These are phyloP conservation scores for Arxiozyma slooffiae DNA, from an alignment of 1,139 yeast species.

Conservation along the genomic window DNA sequence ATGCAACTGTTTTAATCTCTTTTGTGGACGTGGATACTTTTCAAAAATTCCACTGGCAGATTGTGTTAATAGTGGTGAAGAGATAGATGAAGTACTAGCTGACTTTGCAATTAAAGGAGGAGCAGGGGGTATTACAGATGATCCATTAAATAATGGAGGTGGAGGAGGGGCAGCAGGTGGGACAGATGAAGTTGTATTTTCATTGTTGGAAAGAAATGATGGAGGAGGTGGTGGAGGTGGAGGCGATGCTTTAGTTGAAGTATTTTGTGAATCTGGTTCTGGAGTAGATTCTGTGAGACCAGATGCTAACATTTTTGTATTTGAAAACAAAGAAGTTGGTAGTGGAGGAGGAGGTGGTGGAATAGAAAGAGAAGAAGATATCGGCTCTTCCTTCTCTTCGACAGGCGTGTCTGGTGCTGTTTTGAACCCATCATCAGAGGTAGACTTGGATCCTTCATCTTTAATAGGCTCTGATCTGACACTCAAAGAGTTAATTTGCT, in stretches of 20 bases:
- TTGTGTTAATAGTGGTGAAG: conserved; percentile 32
- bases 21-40: conserved; percentile 62
- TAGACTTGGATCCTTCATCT: neutral
- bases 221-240: conserved; percentile 35
- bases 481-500: neutral
- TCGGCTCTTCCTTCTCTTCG: neutral
- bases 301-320: conserved; percentile 9
- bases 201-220: conserved; percentile 11
- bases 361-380: conserved; percentile 17
- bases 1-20: conserved; percentile 68
- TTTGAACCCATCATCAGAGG: conserved; percentile 1
- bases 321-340: conserved; percentile 5
- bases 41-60: conserved; percentile 41
- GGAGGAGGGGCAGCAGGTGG: conserved; percentile 17
- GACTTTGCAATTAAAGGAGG: conserved; percentile 22
- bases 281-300: conserved; percentile 5
- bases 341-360: conserved; percentile 26
- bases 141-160: conserved; percentile 29
- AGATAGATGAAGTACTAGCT: conserved; percentile 24
- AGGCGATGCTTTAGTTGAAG: conserved; percentile 8
- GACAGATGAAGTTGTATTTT: conserved; percentile 27
- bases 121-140: conserved; percentile 24
- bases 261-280: neutral
- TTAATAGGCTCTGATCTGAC: neutral
- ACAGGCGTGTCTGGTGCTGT: neutral